Conservation (phyloP, 257 asterid species). For the Scutellaria baicalensis region DNA sequence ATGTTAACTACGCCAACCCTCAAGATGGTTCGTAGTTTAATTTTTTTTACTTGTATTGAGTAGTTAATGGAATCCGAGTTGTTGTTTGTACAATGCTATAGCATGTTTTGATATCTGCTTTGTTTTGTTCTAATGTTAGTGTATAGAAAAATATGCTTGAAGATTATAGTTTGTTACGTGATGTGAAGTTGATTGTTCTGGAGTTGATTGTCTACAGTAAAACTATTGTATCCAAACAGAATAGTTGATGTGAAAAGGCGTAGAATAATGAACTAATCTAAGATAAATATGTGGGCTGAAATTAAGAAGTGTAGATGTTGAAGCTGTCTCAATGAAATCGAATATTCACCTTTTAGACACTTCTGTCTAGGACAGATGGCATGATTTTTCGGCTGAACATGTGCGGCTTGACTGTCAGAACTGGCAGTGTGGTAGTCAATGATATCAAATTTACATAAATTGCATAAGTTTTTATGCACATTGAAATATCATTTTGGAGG, state of each 20-base stretch:
- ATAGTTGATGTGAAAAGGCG: background rate
- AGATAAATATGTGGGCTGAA: background rate
- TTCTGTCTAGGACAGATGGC: background rate
- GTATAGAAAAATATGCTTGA: background rate
- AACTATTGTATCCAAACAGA: background rate
- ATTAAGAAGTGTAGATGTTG: background rate
- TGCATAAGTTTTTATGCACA: background rate
- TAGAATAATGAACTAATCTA: background rate
- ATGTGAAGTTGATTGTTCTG: background rate
- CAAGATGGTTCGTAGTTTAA: conserved; percentile 50
- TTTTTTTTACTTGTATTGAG: background rate
- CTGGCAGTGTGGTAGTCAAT: background rate
- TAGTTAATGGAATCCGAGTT: background rate
- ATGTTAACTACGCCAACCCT: conserved; percentile 63
- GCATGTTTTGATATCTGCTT: background rate
- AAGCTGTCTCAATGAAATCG: background rate
- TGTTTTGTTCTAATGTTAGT: background rate
- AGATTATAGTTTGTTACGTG: background rate
- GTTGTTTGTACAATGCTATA: background rate
- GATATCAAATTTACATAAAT: background rate
- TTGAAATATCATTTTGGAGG: background rate
- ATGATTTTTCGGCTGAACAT: background rate
- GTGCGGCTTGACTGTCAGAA: background rate
- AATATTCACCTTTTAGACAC: background rate
- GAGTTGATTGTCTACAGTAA: background rate